Evolutionary conservation across 768 basidiomycete species (phyloP).

Genomic region (Rhizopogon salebrosus): DNA sequence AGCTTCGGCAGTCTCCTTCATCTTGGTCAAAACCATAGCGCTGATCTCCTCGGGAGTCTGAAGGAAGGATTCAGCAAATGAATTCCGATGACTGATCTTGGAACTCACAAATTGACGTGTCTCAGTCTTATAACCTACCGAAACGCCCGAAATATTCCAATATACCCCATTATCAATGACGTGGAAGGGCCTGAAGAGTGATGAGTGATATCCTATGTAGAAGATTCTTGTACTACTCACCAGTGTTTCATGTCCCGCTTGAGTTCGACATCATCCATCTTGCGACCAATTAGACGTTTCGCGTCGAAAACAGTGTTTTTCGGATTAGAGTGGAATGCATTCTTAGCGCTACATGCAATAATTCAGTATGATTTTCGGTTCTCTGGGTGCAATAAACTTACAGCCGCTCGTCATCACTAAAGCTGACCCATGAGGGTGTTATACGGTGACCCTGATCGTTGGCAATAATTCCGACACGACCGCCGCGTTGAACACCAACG

Average conservation of each 20-base stretch:
- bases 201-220: neutral
- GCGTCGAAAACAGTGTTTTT: slow-evolving; percentile 95
- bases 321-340: slow-evolving; percentile 89
- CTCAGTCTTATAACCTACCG: slow-evolving; percentile 76
- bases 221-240: slow-evolving; percentile 16
- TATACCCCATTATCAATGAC: slow-evolving; percentile 65
- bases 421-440: slow-evolving; percentile 83
- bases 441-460: slow-evolving; percentile 89
- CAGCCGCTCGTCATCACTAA: slow-evolving; percentile 77
- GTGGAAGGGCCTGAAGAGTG: slow-evolving; percentile 53
- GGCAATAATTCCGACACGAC: slow-evolving; percentile 85
- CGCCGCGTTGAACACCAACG: slow-evolving; percentile 86
- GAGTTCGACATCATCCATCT: slow-evolving; percentile 75
- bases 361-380: neutral
- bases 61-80: neutral
- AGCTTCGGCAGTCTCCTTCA: slow-evolving; percentile 99
- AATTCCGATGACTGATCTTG: neutral
- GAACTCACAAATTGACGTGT: slow-evolving; percentile 74
- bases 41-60: slow-evolving; percentile 92
- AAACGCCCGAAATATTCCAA: too few relatives aligned
- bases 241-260: slow-evolving; percentile 85
- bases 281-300: slow-evolving; percentile 91
- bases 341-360: slow-evolving; percentile 61
- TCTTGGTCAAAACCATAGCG: slow-evolving; percentile 93
- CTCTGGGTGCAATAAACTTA: slow-evolving; percentile 7